Evolutionary conservation across 768 basidiomycete genomes (phyloP).

Genomic region (Hygrophorus pudorinus): DNA sequence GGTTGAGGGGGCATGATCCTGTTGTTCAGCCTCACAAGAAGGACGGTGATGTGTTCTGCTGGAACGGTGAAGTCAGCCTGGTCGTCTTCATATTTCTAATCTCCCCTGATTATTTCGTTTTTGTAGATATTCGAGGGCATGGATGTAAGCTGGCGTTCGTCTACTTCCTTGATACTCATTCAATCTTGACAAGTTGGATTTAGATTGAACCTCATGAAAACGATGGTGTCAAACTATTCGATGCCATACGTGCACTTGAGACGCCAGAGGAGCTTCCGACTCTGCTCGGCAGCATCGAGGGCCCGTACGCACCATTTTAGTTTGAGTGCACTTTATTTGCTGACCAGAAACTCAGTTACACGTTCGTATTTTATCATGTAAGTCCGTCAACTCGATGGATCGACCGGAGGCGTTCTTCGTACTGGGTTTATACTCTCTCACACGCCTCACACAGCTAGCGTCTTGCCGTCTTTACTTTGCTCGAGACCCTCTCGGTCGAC

Average conservation of each 20-base stretch:
- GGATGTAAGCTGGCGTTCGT: constrained; percentile 34
- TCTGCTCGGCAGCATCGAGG: constrained; percentile 57
- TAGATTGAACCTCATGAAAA: constrained; percentile 58
- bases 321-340: neutral
- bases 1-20: constrained; percentile 48
- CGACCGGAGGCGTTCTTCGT: neutral
- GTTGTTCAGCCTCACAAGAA: constrained; percentile 61
- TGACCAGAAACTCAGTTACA: constrained; percentile 45
- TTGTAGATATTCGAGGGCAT: constrained; percentile 65
- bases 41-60: constrained; percentile 58
- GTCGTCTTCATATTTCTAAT: neutral
- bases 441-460: constrained; percentile 22
- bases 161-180: neutral
- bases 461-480: constrained; percentile 54
- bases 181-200: neutral
- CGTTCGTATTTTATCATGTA: constrained; percentile 73
- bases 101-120: no score
- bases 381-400: constrained; percentile 11
- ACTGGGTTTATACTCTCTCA: neutral
- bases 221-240: constrained; percentile 52
- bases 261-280: constrained; percentile 33
- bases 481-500: constrained; percentile 76
- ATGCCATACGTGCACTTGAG: constrained; percentile 20
- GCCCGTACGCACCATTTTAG: constrained; percentile 52
- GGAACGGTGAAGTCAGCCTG: constrained; percentile 70